Conservation (phyloP, 257 asterid genomes). For the Solanum piurae region DNA sequence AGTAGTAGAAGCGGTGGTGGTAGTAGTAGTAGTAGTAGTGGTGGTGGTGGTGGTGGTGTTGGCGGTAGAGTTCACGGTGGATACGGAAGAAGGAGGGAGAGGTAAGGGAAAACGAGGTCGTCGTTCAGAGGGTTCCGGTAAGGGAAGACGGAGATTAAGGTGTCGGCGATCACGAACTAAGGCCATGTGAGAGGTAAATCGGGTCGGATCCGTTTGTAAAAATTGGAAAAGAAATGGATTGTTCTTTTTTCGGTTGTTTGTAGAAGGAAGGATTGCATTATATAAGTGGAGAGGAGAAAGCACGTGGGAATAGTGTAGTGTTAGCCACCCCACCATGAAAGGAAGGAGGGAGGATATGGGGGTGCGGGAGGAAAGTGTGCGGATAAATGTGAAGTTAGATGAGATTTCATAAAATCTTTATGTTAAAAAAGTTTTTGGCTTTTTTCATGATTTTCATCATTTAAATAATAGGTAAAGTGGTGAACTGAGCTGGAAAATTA, state of each 20-base stretch:
- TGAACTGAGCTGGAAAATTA: not conserved
- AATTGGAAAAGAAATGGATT: not conserved
- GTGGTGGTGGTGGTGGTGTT: not conserved
- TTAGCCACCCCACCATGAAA: not conserved
- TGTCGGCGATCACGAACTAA: slow-evolving; percentile 75
- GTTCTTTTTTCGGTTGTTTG: not conserved
- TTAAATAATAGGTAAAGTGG: not conserved
- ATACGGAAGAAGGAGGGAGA: slow-evolving; percentile 24
- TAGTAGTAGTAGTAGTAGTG: not conserved
- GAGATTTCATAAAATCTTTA: not conserved
- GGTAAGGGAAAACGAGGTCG: slow-evolving; percentile 68
- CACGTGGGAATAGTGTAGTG: slow-evolving; percentile 26
- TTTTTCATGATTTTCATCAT: not conserved
- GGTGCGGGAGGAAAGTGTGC: not conserved
- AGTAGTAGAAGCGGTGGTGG: not conserved
- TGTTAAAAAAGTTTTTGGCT: not conserved
- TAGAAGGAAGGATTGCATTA: not conserved
- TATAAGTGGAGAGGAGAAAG: slow-evolving; percentile 18
- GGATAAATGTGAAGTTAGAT: not conserved
- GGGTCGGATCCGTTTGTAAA: not conserved
- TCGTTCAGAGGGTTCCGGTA: slow-evolving; percentile 58
- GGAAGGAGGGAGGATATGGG: not conserved
- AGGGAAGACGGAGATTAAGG: slow-evolving; percentile 67
- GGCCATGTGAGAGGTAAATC: slow-evolving; percentile 33
- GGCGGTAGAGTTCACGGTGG: slow-evolving; percentile 10